Percentiles rank a stretch among this genome's conserved stretches.
Evolutionary conservation across 306 rosid genomes (phyloP).

Genomic region (Delonix regia): DNA sequence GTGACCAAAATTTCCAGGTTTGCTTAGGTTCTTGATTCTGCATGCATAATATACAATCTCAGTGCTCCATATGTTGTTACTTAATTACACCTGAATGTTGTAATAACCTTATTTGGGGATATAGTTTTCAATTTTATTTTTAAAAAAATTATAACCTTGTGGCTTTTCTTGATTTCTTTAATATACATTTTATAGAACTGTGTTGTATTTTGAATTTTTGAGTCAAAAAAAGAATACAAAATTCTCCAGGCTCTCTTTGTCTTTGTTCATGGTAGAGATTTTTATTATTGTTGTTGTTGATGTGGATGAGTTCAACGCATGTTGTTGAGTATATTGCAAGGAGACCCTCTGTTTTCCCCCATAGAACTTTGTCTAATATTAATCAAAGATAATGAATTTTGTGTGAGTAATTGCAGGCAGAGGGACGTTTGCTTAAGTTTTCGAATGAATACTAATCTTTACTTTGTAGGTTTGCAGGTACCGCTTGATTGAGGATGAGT

Average conservation of each 20-base stretch:
- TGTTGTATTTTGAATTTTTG: background rate
- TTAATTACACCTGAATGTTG: background rate
- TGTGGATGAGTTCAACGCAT: slow-evolving; percentile 6
- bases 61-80: background rate
- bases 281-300: slow-evolving; percentile 3
- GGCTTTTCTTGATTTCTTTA: background rate
- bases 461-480: slow-evolving; percentile 88
- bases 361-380: slow-evolving; percentile 2
- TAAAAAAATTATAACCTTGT: background rate
- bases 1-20: background rate
- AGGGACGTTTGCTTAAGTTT: slow-evolving; percentile 21
- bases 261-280: background rate
- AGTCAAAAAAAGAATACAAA: slow-evolving; percentile 15
- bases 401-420: slow-evolving; percentile 1
- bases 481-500: slow-evolving; percentile 78
- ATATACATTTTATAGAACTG: slow-evolving; percentile 6
- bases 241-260: background rate
- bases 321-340: slow-evolving; percentile 9
- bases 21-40: slow-evolving; percentile 19
- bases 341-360: background rate
- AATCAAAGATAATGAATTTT: background rate
- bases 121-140: background rate
- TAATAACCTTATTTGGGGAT: background rate
- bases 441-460: slow-evolving; percentile 32
- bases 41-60: slow-evolving; percentile 9